Base-by-base conservation (phyloP, 352 stramenopile genomes). In the Phytopythium vexans region DNA sequence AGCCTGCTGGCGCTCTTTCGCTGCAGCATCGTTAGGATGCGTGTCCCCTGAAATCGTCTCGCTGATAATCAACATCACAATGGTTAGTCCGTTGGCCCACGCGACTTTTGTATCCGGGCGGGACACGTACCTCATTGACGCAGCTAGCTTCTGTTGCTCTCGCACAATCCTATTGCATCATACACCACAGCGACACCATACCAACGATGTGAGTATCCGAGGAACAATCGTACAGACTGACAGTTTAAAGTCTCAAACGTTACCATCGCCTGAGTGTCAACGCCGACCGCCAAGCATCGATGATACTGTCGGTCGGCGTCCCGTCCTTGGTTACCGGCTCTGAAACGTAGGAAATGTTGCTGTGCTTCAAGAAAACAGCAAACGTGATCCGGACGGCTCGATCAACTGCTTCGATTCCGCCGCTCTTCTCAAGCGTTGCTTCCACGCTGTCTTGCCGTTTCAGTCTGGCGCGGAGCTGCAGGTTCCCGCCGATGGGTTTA, bases 391-490 rank as follows among this genome's bases (percentile, higher is more conserved):
- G 80, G 21, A 95, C 86, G 34, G 86, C 86, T 21, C 74, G 82
- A 41, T 95, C 82, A 1, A 95, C 86, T 10, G 72, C 70, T 53
- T 94, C 84, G 15, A 91, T 90, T 1, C 82, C 72, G 11, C 84
- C 86, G 56, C 84, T 95, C 42, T 94, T 94, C 59, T 95, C 83
- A 7, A 95, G 59, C 21, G 77, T 80, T 5, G 76, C 78, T 51
- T 95, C 86, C 3, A 95, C 75, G 52, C 86, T 95, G 42, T 95
- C 83, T 58, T 93, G 78, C 9, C 86, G 68, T 49, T 88, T 92
- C 16, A 95, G 50, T 6, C 70, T 78, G 12, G 70, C 71, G 41
- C 82, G 68, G 9, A 94, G 55, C 40, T 92, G 80, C 27, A 72
- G 75, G 45, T 93, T 92, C 27, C 46, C 52, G n/a, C 61, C 57